Base-by-base conservation (phyloP, 441 rosid genomes). In the Erodium texanum region DNA sequence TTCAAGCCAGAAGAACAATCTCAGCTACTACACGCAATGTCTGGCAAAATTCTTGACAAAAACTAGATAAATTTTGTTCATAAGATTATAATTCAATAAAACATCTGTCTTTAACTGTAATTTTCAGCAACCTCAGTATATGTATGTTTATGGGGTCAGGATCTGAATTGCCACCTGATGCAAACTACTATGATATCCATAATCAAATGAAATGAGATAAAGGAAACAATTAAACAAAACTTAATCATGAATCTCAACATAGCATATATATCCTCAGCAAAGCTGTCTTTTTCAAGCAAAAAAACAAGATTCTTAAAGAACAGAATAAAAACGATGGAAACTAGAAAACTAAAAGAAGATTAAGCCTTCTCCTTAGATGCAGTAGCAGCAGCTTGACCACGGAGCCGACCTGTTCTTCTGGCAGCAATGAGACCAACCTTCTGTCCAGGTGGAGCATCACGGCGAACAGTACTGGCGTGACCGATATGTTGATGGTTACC, bases 391-490 rank as follows among this genome's bases (percentile, higher is more conserved):
- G 52, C 52, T 45, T 45, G 52, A 11, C 52, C 52, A 45, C 52
- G 52, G 18, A 45, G 52, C 12, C 52, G 52, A 45, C 52, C 52
- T 12, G 52, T 45, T 45, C 52, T 45, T 14, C 52, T 45, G 52
- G 52, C 52, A 45, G 52, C 52, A 45, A 45, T 45, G 52, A 45
- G 52, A 12, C 52, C 52, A 45, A 45, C 52, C 52, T 45, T 45
- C 52, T 45, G 52, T 11, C 52, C 52, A 45, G 52, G 52, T 45
- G 52, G 52, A 45, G 52, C 52, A 14, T 45, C 52, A 45, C 52
- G 52, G n/a, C 52, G 16, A 45, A 45, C 52, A 15, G 52, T 45
- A 45, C 52, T 45, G 52, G 52, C 52, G 5, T 45, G 52, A 45
- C 52, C 52, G 12, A 45, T 45, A 45, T 45, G 52, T 45, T 45